phyloP scores from a whole-genome alignment of 2,329 filamentous ascomycete species.

The Phaeophleospora eucalypticola region DNA sequence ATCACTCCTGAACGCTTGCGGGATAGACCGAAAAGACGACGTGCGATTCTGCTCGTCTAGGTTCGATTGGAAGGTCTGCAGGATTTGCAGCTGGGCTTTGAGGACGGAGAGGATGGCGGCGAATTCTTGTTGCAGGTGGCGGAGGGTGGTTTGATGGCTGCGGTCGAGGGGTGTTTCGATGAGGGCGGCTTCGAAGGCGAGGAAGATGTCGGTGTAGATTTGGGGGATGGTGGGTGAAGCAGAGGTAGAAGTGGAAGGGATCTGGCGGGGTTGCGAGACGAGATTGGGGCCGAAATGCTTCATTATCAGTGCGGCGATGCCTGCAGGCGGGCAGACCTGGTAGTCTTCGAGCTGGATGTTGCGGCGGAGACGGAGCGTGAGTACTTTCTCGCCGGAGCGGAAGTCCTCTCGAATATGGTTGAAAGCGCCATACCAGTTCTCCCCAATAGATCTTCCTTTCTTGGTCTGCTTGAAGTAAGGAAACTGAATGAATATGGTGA shows the following conservation, averaged over 20 bases:
- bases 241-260: conserved; percentile 9
- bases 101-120: conserved; percentile 9
- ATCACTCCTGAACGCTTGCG: too few relatives aligned
- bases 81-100: conserved; percentile 7
- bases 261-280: conserved; percentile 4
- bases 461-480: not conserved
- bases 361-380: conserved; percentile 5
- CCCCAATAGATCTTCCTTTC: too few relatives aligned
- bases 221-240: too few relatives aligned
- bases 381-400: conserved; percentile 2
- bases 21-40: too few relatives aligned
- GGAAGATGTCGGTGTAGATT: too few relatives aligned
- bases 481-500: conserved; percentile 8
- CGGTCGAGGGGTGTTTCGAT: conserved; percentile 7
- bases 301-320: conserved; percentile 10
- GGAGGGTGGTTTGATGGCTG: conserved; percentile 10
- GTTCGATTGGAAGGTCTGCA: conserved; percentile 7
- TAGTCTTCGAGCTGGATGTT: conserved; percentile 6
- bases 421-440: conserved; percentile 1
- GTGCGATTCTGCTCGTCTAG: conserved; percentile 7
- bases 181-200: too few relatives aligned
- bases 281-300: conserved; percentile 10
- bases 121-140: conserved; percentile 10
- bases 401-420: conserved; percentile 2
- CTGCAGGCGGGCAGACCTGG: conserved; percentile 12